Evolutionary conservation across 352 stramenopile species (phyloP).

Genomic region (Pythium dissotocum): DNA sequence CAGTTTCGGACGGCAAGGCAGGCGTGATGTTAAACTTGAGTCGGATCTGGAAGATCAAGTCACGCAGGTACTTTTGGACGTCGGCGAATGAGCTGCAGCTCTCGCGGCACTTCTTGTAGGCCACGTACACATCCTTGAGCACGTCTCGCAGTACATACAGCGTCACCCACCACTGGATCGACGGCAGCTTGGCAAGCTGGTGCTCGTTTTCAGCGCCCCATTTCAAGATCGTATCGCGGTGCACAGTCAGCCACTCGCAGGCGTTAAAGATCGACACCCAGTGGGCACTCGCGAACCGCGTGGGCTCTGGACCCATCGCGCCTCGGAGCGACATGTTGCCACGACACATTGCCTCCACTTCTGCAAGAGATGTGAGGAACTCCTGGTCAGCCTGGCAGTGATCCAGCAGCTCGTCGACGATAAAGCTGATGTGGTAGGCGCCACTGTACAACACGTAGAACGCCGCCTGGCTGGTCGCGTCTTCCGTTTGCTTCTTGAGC

Average conservation of each 20-base stretch:
- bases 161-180: conserved; percentile 43
- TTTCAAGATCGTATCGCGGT: conserved; percentile 46
- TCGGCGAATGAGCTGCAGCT: conserved; percentile 34
- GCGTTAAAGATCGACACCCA: conserved; percentile 43
- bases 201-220: conserved; percentile 39
- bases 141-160: conserved; percentile 51
- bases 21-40: conserved; percentile 58
- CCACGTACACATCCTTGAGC: conserved; percentile 43
- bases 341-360: conserved; percentile 38
- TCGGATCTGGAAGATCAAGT: conserved; percentile 47
- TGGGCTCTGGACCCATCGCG: conserved; percentile 26
- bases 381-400: conserved; percentile 41
- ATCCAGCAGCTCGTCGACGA: conserved; percentile 49
- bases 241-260: conserved; percentile 47
- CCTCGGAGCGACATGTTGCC: conserved; percentile 25
- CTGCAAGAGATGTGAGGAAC: conserved; percentile 37
- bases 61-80: conserved; percentile 44
- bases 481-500: conserved; percentile 31
- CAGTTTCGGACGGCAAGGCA: conserved; percentile 3
- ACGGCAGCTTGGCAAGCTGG: conserved; percentile 18
- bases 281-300: conserved; percentile 26
- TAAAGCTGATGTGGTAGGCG: conserved; percentile 40
- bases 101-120: conserved; percentile 38
- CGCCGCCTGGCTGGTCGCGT: conserved; percentile 28
- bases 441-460: conserved; percentile 50